These are phyloP conservation scores for Linnemannia exigua DNA, from an alignment of 192 early-diverging fungal genomes.

Conservation along the genomic window DNA sequence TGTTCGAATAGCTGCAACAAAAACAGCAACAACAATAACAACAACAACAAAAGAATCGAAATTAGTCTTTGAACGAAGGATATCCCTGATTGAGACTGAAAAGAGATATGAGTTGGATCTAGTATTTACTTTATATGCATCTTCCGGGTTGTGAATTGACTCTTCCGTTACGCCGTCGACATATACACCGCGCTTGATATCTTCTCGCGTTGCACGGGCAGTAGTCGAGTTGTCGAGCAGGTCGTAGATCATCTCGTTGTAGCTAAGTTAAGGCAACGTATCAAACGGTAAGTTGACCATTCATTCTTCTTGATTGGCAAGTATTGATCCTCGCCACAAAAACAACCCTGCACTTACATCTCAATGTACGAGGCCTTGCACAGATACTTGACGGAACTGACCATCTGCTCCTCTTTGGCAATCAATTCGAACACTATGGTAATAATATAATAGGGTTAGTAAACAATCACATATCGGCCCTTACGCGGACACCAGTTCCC, in stretches of 20 bases:
- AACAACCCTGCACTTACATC: slow-evolving; percentile 59
- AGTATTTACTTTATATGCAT: slow-evolving; percentile 65
- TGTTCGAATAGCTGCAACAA: slow-evolving; percentile 65
- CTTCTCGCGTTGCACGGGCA: slow-evolving; percentile 71
- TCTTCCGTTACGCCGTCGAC: slow-evolving; percentile 77
- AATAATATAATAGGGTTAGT: background rate
- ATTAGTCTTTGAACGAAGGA: background rate
- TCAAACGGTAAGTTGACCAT: background rate
- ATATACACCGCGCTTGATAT: slow-evolving; percentile 76
- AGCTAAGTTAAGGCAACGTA: slow-evolving; percentile 43
- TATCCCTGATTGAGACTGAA: background rate
- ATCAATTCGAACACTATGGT: slow-evolving; percentile 68
- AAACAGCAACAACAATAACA: too few species aligned
- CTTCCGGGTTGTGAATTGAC: slow-evolving; percentile 70
- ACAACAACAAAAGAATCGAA: background rate
- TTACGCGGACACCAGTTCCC: background rate
- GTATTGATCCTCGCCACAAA: background rate
- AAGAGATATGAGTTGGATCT: background rate
- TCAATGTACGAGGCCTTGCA: slow-evolving; percentile 94
- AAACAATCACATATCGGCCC: too few species aligned
- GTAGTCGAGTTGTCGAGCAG: slow-evolving; percentile 78
- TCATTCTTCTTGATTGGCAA: background rate
- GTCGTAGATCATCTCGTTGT: slow-evolving; percentile 94
- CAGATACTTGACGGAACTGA: slow-evolving; percentile 72
- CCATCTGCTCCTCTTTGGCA: slow-evolving; percentile 62